Base-by-base conservation (phyloP, 108 stramenopile species). In the Discostella stelligeroides region DNA sequence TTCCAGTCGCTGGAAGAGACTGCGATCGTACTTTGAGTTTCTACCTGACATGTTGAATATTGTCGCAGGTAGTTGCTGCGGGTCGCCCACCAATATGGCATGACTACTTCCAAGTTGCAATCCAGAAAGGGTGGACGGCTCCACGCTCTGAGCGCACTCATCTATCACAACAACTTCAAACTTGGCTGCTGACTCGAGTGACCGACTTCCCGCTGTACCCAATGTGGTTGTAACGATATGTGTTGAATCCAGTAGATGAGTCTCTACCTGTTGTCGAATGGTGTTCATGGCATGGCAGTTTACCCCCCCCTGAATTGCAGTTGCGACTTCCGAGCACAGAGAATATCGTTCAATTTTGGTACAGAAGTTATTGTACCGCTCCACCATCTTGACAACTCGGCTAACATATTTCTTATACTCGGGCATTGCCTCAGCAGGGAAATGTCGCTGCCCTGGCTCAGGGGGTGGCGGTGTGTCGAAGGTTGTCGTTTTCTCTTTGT, bases 101-200 rank as follows among this genome's bases (percentile, higher is more conserved):
- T 96, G 94, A 2, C 76, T 77, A 9, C 84, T 84, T 17, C 95
- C 98, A 28, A 96, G 61, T 66, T 91, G 92, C 56, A 99, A 85
- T 3, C 97, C 97, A 43, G 95, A 81, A 29, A 99, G 83, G 14
- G 95, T 97, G 24, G 97, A 83, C 28, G 97, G 95, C 76, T 99
- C 99, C 1, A 95, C 92, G 53, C 90, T 88, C 73, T 99, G 98
- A 4, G 97, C 98, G 0, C 98, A 98, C 71, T 99, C 99, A 75
- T 99, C 99, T 23, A 99, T 86, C 2, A 99, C 97, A 1, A 98
- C 96, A 12, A 97, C 96, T 64, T 93, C 95, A 73, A 99, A 95
- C 66, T 92, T 95, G 34, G 88, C 81, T 14, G 86, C 82, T 9
- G 89, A 83, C 66, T 97, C 90, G 27, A 98, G 51, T 29, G 86